phyloP scores from a whole-genome alignment of 2,329 filamentous ascomycete genomes.

The Claviceps quebecensis region DNA sequence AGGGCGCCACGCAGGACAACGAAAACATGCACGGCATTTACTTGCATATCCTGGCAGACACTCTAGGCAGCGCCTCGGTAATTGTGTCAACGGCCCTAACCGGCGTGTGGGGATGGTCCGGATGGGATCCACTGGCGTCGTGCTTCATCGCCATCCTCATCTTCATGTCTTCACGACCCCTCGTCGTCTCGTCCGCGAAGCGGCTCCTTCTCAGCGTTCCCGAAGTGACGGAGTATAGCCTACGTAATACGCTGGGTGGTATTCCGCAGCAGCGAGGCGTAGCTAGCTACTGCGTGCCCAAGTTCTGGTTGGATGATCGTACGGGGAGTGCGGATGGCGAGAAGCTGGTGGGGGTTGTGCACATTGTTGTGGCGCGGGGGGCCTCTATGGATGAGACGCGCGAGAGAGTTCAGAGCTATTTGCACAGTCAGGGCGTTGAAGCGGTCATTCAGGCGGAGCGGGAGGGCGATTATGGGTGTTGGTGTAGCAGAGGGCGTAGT shows the following conservation, averaged over 20 bases:
- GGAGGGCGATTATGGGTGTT: conserved; percentile 57
- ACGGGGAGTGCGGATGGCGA: conserved; percentile 27
- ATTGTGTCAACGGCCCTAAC: conserved; percentile 84
- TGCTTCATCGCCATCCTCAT: conserved; percentile 89
- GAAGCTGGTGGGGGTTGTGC: conserved; percentile 68
- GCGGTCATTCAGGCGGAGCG: conserved; percentile 78
- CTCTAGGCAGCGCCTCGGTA: conserved; percentile 84
- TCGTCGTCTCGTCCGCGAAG: conserved; percentile 73
- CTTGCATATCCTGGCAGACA: conserved; percentile 87
- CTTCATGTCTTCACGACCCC: conserved; percentile 76
- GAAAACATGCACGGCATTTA: conserved; percentile 99
- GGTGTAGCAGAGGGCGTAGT: conserved; percentile 31
- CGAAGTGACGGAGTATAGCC: conserved; percentile 70
- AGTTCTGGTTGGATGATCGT: conserved; percentile 82
- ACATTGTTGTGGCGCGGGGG: conserved; percentile 60
- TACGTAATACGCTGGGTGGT: conserved; percentile 75
- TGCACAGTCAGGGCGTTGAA: conserved; percentile 60
- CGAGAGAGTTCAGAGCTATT: conserved; percentile 58
- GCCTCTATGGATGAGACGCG: conserved; percentile 73
- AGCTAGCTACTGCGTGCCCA: conserved; percentile 69
- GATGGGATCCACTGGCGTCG: conserved; percentile 89
- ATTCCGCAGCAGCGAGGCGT: conserved; percentile 74
- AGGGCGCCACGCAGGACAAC: conserved; percentile 50
- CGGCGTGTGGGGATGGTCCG: conserved; percentile 76
- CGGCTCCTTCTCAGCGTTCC: conserved; percentile 75